Conservation (phyloP, 148 eudicot species). For the Chenopodium suecicum region DNA sequence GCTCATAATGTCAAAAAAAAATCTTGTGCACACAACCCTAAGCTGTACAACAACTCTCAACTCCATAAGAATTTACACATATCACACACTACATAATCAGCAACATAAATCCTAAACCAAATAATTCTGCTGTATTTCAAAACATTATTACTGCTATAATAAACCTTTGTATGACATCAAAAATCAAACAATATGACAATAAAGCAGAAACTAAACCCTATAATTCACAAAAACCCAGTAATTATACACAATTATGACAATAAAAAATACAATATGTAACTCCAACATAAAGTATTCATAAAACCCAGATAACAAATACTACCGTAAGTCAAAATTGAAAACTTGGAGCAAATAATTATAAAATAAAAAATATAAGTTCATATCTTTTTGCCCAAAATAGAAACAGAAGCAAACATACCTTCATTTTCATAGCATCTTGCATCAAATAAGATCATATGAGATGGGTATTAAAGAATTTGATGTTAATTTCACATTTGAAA, state of each 20-base stretch:
- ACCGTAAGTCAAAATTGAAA: not conserved
- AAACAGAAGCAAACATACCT: conserved; percentile 19
- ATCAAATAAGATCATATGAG: conserved; percentile 7
- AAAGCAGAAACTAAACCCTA: not conserved
- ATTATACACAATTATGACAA: not conserved
- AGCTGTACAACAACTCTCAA: not conserved
- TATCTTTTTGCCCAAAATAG: conserved; percentile 4
- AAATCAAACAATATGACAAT: not conserved
- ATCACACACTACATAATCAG: not conserved
- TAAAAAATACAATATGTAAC: not conserved
- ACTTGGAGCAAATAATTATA: no score
- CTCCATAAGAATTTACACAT: not conserved
- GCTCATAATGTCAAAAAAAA: not conserved
- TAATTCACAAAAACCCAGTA: not conserved
- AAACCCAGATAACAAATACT: not conserved
- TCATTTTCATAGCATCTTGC: conserved; percentile 19
- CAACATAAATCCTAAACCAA: not conserved
- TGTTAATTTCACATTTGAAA: not conserved
- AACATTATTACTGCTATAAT: not conserved
- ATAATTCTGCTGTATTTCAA: no score
- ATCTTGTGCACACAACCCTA: not conserved
- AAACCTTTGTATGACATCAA: not conserved
- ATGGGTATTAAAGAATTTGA: not conserved
- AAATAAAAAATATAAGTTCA: not conserved
- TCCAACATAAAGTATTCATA: not conserved